Percentiles rank a stretch among this genome's conserved stretches.
phyloP scores from a whole-genome alignment of 129 eudicot genomes.

The Silybum marianum region DNA sequence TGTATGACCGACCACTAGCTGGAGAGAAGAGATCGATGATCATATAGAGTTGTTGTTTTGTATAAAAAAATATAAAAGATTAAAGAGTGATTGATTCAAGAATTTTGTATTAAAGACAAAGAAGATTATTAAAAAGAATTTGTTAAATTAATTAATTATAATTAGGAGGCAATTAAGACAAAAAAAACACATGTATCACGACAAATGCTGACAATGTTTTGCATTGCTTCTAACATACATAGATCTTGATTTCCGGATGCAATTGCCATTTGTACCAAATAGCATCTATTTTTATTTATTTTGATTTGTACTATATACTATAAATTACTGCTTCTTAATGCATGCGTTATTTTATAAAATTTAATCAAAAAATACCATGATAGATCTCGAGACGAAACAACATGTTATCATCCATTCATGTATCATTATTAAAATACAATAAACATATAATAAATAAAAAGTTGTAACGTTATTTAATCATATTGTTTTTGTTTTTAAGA shows the following conservation, averaged over 20 bases:
- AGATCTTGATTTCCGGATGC: slow-evolving; percentile 41
- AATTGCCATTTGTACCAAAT: slow-evolving; percentile 26
- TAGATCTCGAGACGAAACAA: slow-evolving; percentile 30
- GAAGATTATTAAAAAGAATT: not conserved
- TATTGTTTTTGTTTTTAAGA: not conserved
- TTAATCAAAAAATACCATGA: slow-evolving; percentile 11
- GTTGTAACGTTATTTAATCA: not conserved
- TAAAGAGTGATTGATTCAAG: not conserved
- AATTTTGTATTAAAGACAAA: not conserved
- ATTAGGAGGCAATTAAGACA: slow-evolving; percentile 22
- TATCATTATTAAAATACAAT: slow-evolving; percentile 2
- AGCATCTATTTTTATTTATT: not conserved
- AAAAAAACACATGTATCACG: slow-evolving; percentile 23
- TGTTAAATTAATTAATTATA: not conserved
- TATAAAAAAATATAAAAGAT: too few species aligned
- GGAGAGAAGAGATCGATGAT: not conserved
- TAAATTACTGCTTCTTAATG: not conserved
- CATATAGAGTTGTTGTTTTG: not conserved
- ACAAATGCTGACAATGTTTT: slow-evolving; percentile 40
- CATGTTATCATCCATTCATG: slow-evolving; percentile 25
- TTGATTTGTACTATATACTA: slow-evolving; percentile 11
- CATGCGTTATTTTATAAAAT: slow-evolving; percentile 5
- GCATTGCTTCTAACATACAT: slow-evolving; percentile 33
- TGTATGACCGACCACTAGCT: not conserved
- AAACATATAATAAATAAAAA: not conserved